Evolutionary conservation across 2,329 filamentous ascomycete genomes (phyloP).

Genomic region (Cordyceps tenuipes): DNA sequence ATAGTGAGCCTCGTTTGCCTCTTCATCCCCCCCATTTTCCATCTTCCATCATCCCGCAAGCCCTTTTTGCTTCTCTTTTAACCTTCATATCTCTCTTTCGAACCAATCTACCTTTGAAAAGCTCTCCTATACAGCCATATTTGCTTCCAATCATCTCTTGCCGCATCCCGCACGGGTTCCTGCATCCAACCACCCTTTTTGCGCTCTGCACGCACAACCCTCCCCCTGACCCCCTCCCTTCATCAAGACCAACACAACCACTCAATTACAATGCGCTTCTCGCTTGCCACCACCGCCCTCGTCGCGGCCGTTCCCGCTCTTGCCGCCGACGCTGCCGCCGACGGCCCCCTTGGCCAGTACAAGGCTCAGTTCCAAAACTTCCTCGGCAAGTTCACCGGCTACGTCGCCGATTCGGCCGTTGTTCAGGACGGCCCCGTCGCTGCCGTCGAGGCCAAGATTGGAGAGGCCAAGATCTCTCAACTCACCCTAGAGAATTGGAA

Average conservation of each 20-base stretch:
- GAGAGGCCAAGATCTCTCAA: slow-evolving; percentile 35
- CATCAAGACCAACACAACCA: background rate
- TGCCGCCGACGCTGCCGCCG: slow-evolving; percentile 40
- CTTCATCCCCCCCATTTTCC: slow-evolving; percentile 1
- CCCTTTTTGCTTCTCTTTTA: background rate
- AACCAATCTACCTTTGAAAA: background rate
- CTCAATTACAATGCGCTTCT: slow-evolving; percentile 47
- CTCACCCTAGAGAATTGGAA: slow-evolving; percentile 66
- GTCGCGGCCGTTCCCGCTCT: slow-evolving; percentile 46
- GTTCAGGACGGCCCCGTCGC: slow-evolving; percentile 33
- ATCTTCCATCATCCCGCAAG: background rate
- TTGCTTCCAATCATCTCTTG: background rate
- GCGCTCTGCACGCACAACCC: background rate
- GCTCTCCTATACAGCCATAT: background rate
- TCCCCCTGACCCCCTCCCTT: background rate
- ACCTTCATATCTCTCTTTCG: slow-evolving; percentile 7
- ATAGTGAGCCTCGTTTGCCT: background rate
- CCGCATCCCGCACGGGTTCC: background rate
- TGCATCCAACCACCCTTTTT: background rate
- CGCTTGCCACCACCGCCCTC: slow-evolving; percentile 32
- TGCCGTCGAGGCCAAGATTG: slow-evolving; percentile 33
- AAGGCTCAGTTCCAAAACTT: slow-evolving; percentile 57
- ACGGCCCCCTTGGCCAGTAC: slow-evolving; percentile 46
- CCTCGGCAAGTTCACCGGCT: slow-evolving; percentile 49
- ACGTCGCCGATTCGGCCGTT: slow-evolving; percentile 37